These are phyloP conservation scores for Hypomyces rosellus DNA, from an alignment of 2,329 filamentous ascomycete species.

Conservation along the genomic window DNA sequence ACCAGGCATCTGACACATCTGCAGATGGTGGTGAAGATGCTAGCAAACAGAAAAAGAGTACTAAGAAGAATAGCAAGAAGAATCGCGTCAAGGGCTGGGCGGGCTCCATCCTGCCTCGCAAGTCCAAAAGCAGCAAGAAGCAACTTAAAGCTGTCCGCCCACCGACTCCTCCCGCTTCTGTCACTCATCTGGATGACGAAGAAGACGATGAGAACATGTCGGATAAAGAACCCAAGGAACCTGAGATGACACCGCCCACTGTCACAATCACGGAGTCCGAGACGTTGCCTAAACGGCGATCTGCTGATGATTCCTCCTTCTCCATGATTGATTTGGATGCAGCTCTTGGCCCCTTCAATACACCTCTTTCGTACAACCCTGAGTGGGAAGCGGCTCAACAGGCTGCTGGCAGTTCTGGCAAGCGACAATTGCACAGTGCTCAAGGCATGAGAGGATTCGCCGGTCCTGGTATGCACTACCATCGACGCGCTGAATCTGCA, in stretches of 20 bases:
- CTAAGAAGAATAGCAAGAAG: constrained; percentile 33
- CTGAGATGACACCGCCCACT: constrained; percentile 28
- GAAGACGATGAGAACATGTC: constrained; percentile 22
- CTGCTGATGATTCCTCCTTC: constrained; percentile 59
- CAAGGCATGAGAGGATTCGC: constrained; percentile 62
- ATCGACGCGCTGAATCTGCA: constrained; percentile 72
- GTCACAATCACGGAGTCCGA: constrained; percentile 38
- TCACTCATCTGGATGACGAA: constrained; percentile 21
- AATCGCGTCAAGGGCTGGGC: constrained; percentile 74
- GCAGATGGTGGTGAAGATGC: constrained; percentile 17
- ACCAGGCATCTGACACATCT: constrained; percentile 28
- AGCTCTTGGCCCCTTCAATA: constrained; percentile 87
- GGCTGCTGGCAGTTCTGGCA: constrained; percentile 45
- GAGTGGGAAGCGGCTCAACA: constrained; percentile 63
- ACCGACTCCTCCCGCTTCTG: constrained; percentile 40
- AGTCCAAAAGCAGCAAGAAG: constrained; percentile 45
- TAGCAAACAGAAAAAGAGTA: constrained; percentile 22
- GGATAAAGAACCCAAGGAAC: constrained; percentile 15
- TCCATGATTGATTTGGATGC: constrained; percentile 92
- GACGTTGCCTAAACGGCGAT: constrained; percentile 17
- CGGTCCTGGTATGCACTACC: constrained; percentile 67
- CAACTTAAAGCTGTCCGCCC: constrained; percentile 37
- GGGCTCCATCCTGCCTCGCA: constrained; percentile 59
- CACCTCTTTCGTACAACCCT: constrained; percentile 56
- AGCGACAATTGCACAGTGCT: constrained; percentile 70